Percentiles rank a stretch among this genome's conserved stretches.
These are phyloP conservation scores for Cryphonectria carpinicola DNA, from an alignment of 2,329 filamentous ascomycete species.

Conservation along the genomic window DNA sequence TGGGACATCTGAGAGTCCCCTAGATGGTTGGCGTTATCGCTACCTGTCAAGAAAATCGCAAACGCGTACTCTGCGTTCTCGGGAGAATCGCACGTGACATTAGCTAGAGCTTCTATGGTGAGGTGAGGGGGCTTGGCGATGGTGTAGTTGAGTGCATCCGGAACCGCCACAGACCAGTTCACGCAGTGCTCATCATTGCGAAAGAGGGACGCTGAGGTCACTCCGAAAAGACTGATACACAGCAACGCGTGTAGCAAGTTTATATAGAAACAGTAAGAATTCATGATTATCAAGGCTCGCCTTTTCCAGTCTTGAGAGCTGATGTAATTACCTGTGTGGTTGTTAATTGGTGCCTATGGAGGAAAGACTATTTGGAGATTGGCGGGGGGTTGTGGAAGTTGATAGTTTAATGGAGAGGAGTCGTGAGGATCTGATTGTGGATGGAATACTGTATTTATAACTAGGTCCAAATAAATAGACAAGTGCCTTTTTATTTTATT, in stretches of 20 bases:
- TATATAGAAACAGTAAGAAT: neutral
- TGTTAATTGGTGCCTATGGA: neutral
- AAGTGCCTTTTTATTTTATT: no score
- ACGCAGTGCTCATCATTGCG: neutral
- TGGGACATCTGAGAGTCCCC: neutral
- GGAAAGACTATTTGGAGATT: neutral
- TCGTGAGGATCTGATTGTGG: neutral
- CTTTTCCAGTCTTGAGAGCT: neutral
- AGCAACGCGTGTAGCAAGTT: neutral
- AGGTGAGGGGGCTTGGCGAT: neutral
- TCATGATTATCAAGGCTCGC: neutral
- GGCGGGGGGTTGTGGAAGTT: neutral
- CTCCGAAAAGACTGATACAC: neutral
- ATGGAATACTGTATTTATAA: neutral
- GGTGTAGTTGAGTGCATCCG: neutral
- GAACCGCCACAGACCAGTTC: neutral
- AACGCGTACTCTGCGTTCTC: neutral
- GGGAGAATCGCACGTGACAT: neutral
- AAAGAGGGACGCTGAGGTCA: neutral
- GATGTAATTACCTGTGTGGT: neutral
- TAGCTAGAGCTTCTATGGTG: neutral
- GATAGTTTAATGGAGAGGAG: neutral
- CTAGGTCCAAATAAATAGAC: no score
- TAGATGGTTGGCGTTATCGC: neutral
- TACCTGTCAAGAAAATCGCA: neutral